phyloP scores from a whole-genome alignment of 495 filamentous ascomycete species.

The Elasticomyces elasticus region DNA sequence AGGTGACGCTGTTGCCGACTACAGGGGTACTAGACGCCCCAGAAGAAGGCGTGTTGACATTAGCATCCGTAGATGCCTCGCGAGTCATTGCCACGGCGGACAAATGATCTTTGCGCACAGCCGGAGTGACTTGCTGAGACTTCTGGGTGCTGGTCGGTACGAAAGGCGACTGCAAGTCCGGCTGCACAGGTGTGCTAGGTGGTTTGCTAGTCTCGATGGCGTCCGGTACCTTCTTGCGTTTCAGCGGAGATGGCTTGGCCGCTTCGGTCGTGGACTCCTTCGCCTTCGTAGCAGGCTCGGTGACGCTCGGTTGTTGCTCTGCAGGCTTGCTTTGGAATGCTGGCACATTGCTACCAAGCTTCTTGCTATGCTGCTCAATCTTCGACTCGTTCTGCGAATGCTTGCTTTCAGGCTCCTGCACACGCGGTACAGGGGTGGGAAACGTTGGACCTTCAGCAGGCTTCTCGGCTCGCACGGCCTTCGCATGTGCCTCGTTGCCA shows the following conservation, averaged over 20 bases:
- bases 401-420: too few relatives aligned
- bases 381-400: too few relatives aligned
- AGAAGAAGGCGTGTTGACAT: conserved; percentile 4
- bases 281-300: not conserved
- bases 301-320: not conserved
- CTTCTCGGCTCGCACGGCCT: too few relatives aligned
- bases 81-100: not conserved
- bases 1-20: not conserved
- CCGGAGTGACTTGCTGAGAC: conserved; percentile 11
- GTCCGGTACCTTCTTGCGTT: conserved; percentile 1
- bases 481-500: too few relatives aligned
- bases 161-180: conserved; percentile 2
- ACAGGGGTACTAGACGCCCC: conserved; percentile 2
- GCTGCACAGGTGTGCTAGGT: conserved; percentile 7
- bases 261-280: not conserved
- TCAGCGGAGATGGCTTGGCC: not conserved
- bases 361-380: too few relatives aligned
- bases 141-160: conserved; percentile 1
- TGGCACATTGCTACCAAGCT: too few relatives aligned
- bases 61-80: conserved; percentile 7
- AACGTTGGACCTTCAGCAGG: too few relatives aligned
- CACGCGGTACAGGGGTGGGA: too few relatives aligned
- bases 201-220: not conserved
- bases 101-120: not conserved
- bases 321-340: too few relatives aligned